Evolutionary conservation across 257 asterid species (phyloP).

Genomic region (Solanum verrucosum): DNA sequence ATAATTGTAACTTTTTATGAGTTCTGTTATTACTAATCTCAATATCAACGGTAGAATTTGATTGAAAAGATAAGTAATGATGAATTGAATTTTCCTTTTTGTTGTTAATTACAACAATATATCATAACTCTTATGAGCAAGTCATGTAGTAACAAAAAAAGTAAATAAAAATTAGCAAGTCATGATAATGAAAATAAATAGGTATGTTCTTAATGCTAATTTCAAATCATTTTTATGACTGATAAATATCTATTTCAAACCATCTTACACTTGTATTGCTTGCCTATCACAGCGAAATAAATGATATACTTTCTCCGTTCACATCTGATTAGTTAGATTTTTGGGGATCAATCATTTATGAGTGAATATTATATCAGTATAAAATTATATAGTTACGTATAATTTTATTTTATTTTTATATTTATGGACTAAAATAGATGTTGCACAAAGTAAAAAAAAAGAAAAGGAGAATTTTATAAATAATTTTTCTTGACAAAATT

Average conservation of each 20-base stretch:
- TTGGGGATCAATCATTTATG: accelerated
- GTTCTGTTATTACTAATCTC: not conserved
- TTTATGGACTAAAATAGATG: not conserved
- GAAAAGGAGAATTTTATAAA: too few relatives aligned
- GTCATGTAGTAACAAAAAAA: not conserved
- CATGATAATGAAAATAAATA: not conserved
- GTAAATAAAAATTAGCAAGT: not conserved
- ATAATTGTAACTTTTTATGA: not conserved
- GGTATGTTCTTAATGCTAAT: not conserved
- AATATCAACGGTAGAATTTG: not conserved
- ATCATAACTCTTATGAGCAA: not conserved
- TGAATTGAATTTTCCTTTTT: not conserved
- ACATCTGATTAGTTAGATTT: not conserved
- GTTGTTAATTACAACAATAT: not conserved
- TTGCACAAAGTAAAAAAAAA: not conserved
- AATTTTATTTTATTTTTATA: too few relatives aligned
- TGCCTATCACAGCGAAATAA: not conserved
- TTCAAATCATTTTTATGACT: not conserved
- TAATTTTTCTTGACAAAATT: accelerated
- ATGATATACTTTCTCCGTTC: not conserved
- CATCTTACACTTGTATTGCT: not conserved
- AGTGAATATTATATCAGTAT: not conserved
- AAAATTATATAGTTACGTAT: not conserved
- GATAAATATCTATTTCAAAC: not conserved
- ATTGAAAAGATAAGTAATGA: not conserved